These are phyloP conservation scores for Starmerella vitae DNA, from an alignment of 805 yeast species.

Conservation along the genomic window DNA sequence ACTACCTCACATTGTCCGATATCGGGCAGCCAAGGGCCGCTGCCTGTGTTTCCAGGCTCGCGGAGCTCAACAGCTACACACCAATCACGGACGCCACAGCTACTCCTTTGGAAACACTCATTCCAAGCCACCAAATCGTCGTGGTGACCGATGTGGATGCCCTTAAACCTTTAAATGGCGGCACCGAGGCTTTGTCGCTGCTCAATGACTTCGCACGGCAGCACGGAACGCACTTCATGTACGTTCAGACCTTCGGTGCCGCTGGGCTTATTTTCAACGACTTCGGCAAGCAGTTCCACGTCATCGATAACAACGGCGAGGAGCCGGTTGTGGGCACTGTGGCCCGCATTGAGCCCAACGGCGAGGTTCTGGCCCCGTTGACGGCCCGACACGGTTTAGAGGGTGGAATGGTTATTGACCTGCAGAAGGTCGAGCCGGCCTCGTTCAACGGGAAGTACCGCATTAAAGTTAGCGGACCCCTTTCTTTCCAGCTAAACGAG, in stretches of 20 bases:
- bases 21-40: slow-evolving; percentile 67
- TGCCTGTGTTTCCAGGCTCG: slow-evolving; percentile 51
- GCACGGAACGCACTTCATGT: slow-evolving; percentile 61
- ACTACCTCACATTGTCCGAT: slow-evolving; percentile 58
- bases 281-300: slow-evolving; percentile 67
- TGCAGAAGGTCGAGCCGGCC: slow-evolving; percentile 71
- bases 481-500: slow-evolving; percentile 61
- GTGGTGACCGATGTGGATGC: slow-evolving; percentile 67
- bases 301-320: slow-evolving; percentile 81
- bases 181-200: slow-evolving; percentile 55
- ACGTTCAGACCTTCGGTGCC: slow-evolving; percentile 73
- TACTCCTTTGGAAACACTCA: slow-evolving; percentile 39
- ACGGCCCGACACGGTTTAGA: slow-evolving; percentile 87
- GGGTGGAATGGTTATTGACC: slow-evolving; percentile 82
- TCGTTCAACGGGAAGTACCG: slow-evolving; percentile 61
- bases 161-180: slow-evolving; percentile 6
- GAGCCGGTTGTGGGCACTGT: slow-evolving; percentile 80
- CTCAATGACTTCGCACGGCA: slow-evolving; percentile 65
- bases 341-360: slow-evolving; percentile 74
- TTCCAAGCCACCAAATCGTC: slow-evolving; percentile 58
- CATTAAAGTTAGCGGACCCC: slow-evolving; percentile 86
- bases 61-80: slow-evolving; percentile 81
- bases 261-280: slow-evolving; percentile 85
- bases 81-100: slow-evolving; percentile 55
- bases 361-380: slow-evolving; percentile 86